Conservation (phyloP, 768 basidiomycete genomes). For the Trametes punicea region DNA sequence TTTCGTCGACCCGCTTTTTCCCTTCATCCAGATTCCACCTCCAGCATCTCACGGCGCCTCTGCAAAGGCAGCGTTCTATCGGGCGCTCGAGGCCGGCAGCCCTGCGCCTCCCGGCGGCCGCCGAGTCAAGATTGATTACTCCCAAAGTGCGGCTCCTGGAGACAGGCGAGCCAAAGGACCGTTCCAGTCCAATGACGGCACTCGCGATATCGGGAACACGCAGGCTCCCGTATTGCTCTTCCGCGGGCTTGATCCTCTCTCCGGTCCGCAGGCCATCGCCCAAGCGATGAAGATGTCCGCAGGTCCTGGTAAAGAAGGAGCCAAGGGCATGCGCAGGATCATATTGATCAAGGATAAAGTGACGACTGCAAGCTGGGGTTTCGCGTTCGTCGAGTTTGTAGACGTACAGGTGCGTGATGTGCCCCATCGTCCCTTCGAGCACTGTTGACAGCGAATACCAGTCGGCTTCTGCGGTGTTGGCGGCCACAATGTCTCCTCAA, state of each 20-base stretch:
- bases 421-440: constrained; percentile 4
- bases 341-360: constrained; percentile 86
- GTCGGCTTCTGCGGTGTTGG: constrained; percentile 81
- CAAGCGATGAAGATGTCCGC: constrained; percentile 81
- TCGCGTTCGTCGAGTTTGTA: constrained; percentile 90
- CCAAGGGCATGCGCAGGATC: constrained; percentile 84
- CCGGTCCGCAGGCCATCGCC: constrained; percentile 83
- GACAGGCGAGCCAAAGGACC: constrained; percentile 55
- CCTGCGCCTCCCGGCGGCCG: constrained; percentile 66
- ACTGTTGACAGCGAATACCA: constrained; percentile 32
- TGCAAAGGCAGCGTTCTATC: constrained; percentile 67
- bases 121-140: constrained; percentile 94
- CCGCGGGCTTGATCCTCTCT: constrained; percentile 85
- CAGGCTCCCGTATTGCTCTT: constrained; percentile 83
- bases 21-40: constrained; percentile 90
- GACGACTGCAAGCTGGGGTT: constrained; percentile 87
- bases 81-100: constrained; percentile 63
- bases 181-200: constrained; percentile 85
- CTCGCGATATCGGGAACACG: constrained; percentile 88
- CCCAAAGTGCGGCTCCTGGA: constrained; percentile 75
- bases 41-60: constrained; percentile 85
- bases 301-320: constrained; percentile 72
- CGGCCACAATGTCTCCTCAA: constrained; percentile 81
- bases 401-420: constrained; percentile 63
- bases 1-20: constrained; percentile 89